Evolutionary conservation across 2,329 filamentous ascomycete species (phyloP), one percentile per base, ranked within the genome.

Genomic region (Xylariomycetidae sp.): DNA sequence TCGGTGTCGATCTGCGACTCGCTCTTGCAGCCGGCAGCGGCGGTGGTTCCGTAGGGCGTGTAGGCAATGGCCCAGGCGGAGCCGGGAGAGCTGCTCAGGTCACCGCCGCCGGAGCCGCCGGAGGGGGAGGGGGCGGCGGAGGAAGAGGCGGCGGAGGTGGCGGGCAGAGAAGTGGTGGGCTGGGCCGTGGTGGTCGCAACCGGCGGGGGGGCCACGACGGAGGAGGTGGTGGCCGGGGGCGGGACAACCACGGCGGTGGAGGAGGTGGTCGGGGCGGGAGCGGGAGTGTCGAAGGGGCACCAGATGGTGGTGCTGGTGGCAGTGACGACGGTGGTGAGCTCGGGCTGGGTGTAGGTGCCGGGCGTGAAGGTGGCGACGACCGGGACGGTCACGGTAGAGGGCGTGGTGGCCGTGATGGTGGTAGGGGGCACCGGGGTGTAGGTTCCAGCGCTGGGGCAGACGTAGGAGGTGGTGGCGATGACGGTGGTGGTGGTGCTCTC

Each of bases 11-110:
- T 76, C 29, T 72, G 58, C n/a, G 43, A 42, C 41, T 70, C 61
- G 39, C 56, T 53, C 76, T 85, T 86, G 79, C 85, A 90, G 30
- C 63, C 51, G 40, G 74, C 74, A 31, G 64, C 64, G 33, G 53
- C 47, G 40, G 55, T 47, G 40, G 67, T 52, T 47, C 67, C 68
- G 67, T 85, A 92, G 31, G 84, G 83, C 25, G 84, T 85, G 72
- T 88, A 92, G 53, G 84, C 85, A 56, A 90, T 82, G 59, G 75
- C 83, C 70, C 76, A 85, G 56, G 80, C 73, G 59, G 71, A 63
- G 33, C 65, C 68, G 16, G 43, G 34, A 27, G 38, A 23, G 49
- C 65, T 64, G 41, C 56, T 54, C 36, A 66, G 64, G 10, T 42
- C 38, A 35, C 40, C 32, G 49, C 65, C 63, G 40, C 55, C 54